Conservation (phyloP, 768 basidiomycete species). For the Lentinula raphanica region DNA sequence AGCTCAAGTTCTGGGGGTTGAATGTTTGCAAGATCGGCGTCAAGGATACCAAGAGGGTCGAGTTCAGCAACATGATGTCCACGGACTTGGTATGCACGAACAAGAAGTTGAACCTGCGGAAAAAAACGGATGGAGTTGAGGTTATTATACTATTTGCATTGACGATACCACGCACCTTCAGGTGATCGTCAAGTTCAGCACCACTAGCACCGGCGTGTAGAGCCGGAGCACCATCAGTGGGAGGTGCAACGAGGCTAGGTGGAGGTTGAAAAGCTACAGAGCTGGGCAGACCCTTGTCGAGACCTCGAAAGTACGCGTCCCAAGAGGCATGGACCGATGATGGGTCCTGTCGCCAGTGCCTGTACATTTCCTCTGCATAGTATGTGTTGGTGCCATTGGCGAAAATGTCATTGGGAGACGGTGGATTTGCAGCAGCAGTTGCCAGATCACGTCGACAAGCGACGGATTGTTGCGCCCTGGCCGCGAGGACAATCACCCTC, state of each 20-base stretch:
- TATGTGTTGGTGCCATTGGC: conserved; percentile 94
- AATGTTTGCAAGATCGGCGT: conserved; percentile 76
- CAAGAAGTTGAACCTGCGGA: conserved; percentile 89
- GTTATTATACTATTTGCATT: background rate
- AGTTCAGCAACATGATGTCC: conserved; percentile 95
- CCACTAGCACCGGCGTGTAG: conserved; percentile 59
- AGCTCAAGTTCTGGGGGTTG: conserved; percentile 88
- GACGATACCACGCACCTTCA: conserved; percentile 58
- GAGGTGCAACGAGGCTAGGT: conserved; percentile 64
- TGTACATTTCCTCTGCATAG: conserved; percentile 97
- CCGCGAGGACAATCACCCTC: background rate
- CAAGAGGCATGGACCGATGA: conserved; percentile 91
- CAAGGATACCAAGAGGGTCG: conserved; percentile 91
- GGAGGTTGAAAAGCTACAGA: conserved; percentile 82
- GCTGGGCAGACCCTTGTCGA: conserved; percentile 82
- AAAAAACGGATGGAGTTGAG: background rate
- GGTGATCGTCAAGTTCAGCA: conserved; percentile 83
- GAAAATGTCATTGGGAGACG: conserved; percentile 79
- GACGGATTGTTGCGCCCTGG: conserved; percentile 5
- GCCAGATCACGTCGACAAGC: conserved; percentile 34
- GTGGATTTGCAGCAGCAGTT: conserved; percentile 37
- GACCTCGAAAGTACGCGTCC: conserved; percentile 89
- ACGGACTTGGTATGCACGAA: conserved; percentile 97
- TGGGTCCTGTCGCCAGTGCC: conserved; percentile 85
- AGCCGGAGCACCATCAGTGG: conserved; percentile 76